These are phyloP conservation scores for Collybia mongolica DNA, from an alignment of 768 basidiomycete species.

Conservation along the genomic window DNA sequence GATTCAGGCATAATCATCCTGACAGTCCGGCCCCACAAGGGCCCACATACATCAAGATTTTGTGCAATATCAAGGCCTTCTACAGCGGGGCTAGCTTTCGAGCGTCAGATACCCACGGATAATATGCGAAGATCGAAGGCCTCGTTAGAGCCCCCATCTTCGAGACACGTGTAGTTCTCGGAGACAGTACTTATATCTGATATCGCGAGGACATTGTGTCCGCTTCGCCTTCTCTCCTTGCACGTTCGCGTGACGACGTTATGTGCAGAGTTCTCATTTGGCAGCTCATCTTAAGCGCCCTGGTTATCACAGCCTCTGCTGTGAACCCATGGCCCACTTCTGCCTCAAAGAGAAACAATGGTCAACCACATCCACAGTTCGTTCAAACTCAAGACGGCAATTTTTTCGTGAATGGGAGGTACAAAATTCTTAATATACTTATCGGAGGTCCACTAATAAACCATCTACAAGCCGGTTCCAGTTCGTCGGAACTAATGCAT, in stretches of 20 bases:
- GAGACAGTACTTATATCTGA: background rate
- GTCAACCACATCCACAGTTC: constrained; percentile 31
- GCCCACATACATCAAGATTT: too few relatives aligned
- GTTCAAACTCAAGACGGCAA: constrained; percentile 41
- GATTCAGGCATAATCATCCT: constrained; percentile 2
- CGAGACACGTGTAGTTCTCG: too few relatives aligned
- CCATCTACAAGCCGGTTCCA: constrained; percentile 20
- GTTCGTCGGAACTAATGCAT: constrained; percentile 55
- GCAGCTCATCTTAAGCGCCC: constrained; percentile 27
- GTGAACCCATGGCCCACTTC: constrained; percentile 25
- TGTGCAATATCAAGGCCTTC: too few relatives aligned
- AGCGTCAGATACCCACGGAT: too few relatives aligned
- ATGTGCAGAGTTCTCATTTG: constrained; percentile 31
- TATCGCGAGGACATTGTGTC: constrained; percentile 2
- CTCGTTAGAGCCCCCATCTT: too few relatives aligned
- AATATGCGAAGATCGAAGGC: too few relatives aligned
- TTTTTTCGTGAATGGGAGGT: constrained; percentile 59
- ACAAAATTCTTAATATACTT: constrained; percentile 1
- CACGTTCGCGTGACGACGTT: constrained; percentile 17
- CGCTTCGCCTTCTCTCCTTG: constrained; percentile 18
- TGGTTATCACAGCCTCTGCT: constrained; percentile 28
- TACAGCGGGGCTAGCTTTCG: too few relatives aligned
- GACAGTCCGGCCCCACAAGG: background rate
- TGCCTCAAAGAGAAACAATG: constrained; percentile 22
- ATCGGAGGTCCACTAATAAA: background rate